Conservation (phyloP, 495 filamentous ascomycete species). For the Penicillium argentinense region DNA sequence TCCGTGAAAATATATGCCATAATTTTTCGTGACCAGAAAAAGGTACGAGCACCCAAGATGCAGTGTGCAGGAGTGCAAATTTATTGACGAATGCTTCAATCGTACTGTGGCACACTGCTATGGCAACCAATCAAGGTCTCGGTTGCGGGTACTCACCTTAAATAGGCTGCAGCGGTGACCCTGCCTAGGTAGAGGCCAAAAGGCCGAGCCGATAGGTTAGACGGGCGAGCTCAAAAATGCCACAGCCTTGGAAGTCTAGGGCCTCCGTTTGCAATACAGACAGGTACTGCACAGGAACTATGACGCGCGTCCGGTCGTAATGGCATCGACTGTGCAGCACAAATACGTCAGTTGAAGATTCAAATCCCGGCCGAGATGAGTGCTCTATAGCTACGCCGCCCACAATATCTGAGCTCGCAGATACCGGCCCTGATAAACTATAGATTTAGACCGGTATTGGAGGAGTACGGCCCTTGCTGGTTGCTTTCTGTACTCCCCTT, state of each 20-base stretch:
- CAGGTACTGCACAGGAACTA: slow-evolving; percentile 23
- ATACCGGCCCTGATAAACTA: neutral
- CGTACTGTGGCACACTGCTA: too few relatives aligned
- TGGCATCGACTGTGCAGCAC: slow-evolving; percentile 16
- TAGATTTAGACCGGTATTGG: neutral
- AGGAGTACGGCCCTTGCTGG: slow-evolving; percentile 7
- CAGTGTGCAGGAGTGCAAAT: too few relatives aligned
- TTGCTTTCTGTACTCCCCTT: slow-evolving; percentile 18
- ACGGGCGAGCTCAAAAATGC: too few relatives aligned
- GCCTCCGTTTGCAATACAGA: slow-evolving; percentile 14
- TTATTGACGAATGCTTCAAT: too few relatives aligned
- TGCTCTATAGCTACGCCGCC: slow-evolving; percentile 4
- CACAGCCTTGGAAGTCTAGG: too few relatives aligned
- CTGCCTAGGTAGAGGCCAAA: slow-evolving; percentile 4
- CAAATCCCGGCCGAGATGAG: slow-evolving; percentile 11
- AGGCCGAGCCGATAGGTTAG: too few relatives aligned
- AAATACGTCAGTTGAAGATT: slow-evolving; percentile 11
- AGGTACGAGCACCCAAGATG: too few relatives aligned
- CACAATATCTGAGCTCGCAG: neutral
- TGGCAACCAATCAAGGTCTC: too few relatives aligned
- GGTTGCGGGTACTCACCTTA: slow-evolving; percentile 4
- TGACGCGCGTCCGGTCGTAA: slow-evolving; percentile 27
- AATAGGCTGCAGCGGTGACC: slow-evolving; percentile 19
- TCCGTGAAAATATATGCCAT: too few relatives aligned
- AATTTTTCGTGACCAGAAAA: too few relatives aligned